A percentile compares a stretch with the other conserved stretches of the same genome.
Conservation (phyloP, 352 stramenopile species). For the Phytophthora aleatoria region DNA sequence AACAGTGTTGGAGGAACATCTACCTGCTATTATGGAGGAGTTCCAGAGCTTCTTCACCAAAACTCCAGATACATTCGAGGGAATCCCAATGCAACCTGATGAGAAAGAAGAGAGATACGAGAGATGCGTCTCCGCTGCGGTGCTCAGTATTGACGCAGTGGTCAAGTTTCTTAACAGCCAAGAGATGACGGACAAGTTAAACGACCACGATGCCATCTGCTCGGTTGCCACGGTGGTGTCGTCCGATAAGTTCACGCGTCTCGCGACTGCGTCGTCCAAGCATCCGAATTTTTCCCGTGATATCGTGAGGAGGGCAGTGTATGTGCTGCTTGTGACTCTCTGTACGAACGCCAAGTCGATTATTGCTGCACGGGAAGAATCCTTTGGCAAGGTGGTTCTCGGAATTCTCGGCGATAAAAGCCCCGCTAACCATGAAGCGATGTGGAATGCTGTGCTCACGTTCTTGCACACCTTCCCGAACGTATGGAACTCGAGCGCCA, state of each 20-base stretch:
- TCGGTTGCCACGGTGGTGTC: conserved; percentile 59
- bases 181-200: conserved; percentile 44
- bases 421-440: conserved; percentile 63
- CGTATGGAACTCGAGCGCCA: conserved; percentile 47
- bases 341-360: conserved; percentile 49
- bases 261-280: conserved; percentile 70
- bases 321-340: conserved; percentile 62
- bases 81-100: conserved; percentile 57
- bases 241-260: conserved; percentile 61
- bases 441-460: conserved; percentile 79
- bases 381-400: conserved; percentile 76
- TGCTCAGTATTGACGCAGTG: conserved; percentile 65
- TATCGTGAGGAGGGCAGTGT: conserved; percentile 66
- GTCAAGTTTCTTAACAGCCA: conserved; percentile 54
- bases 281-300: conserved; percentile 78
- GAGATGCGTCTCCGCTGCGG: conserved; percentile 63
- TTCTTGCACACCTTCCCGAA: conserved; percentile 62
- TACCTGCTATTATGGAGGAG: conserved; percentile 59
- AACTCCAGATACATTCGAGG: conserved; percentile 65
- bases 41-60: conserved; percentile 68
- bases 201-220: conserved; percentile 35
- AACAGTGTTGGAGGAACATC: conserved; percentile 46
- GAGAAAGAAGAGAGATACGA: conserved; percentile 82
- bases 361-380: conserved; percentile 49
- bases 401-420: conserved; percentile 73